phyloP scores from a whole-genome alignment of 1,139 yeast species.

The Starmera stellimalicola region DNA sequence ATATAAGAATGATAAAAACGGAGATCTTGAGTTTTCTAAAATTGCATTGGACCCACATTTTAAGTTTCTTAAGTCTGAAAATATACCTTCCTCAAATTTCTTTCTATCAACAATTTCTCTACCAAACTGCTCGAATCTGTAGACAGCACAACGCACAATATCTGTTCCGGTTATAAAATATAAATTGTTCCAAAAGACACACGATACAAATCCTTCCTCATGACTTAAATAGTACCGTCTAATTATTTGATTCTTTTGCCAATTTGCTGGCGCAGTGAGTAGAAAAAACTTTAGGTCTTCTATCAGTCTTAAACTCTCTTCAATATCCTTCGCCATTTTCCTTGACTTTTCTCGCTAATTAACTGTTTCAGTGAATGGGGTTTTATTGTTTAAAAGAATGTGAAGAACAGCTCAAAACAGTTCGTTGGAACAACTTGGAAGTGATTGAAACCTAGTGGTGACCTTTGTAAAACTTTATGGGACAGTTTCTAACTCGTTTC shows the following conservation, averaged over 20 bases:
- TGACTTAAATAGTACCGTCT: slow-evolving; percentile 78
- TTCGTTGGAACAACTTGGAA: too few species aligned
- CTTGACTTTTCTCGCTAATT: neutral
- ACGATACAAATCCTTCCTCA: slow-evolving; percentile 85
- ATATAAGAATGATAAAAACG: slow-evolving; percentile 74
- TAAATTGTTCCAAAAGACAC: slow-evolving; percentile 87
- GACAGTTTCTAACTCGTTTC: too few species aligned
- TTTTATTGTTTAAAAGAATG: too few species aligned
- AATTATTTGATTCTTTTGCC: slow-evolving; percentile 86
- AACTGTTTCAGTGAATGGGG: too few species aligned
- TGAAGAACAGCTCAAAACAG: too few species aligned
- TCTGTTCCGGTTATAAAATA: slow-evolving; percentile 94
- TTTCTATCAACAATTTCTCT: slow-evolving; percentile 75
- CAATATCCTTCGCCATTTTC: slow-evolving; percentile 13
- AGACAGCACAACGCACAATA: slow-evolving; percentile 84
- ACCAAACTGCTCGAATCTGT: slow-evolving; percentile 86
- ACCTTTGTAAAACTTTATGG: too few species aligned
- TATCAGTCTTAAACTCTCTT: slow-evolving; percentile 51
- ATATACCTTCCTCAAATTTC: slow-evolving; percentile 94
- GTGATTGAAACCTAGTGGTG: too few species aligned
- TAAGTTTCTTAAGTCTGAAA: slow-evolving; percentile 78
- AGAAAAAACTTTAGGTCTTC: slow-evolving; percentile 77
- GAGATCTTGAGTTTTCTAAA: slow-evolving; percentile 80
- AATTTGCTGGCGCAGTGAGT: slow-evolving; percentile 89
- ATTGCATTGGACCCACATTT: slow-evolving; percentile 87